Evolutionary conservation across 345 rosid genomes (phyloP).

Genomic region (Laguncularia racemosa): DNA sequence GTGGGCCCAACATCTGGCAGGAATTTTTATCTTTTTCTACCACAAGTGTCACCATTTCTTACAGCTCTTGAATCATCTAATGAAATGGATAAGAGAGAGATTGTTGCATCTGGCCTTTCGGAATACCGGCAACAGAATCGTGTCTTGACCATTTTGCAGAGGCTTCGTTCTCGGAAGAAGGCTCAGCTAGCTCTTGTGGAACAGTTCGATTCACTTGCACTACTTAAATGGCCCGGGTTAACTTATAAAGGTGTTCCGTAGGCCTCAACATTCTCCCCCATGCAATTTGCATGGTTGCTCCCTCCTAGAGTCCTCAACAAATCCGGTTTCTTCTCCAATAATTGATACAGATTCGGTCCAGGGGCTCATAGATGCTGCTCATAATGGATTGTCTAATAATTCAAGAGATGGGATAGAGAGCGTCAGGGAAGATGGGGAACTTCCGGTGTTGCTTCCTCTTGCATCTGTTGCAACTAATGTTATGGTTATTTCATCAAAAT

Average conservation of each 20-base stretch:
- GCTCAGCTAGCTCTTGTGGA: conserved; percentile 73
- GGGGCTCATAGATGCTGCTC: conserved; percentile 52
- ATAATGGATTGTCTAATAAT: conserved; percentile 41
- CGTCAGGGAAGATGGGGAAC: conserved; percentile 88
- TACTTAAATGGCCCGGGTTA: conserved; percentile 71
- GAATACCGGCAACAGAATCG: conserved; percentile 63
- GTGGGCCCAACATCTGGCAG: conserved; percentile 95
- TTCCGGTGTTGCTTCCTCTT: conserved; percentile 62
- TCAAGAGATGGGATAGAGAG: conserved; percentile 61
- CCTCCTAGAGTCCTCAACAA: conserved; percentile 32
- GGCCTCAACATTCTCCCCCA: conserved; percentile 54
- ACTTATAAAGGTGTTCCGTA: conserved; percentile 65
- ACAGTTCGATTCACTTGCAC: conserved; percentile 75
- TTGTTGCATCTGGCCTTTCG: conserved; percentile 45
- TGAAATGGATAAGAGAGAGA: conserved; percentile 45
- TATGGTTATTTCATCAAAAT: conserved; percentile 32
- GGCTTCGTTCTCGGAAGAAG: conserved; percentile 61
- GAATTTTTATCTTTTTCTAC: conserved; percentile 86
- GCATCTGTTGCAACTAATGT: conserved; percentile 33
- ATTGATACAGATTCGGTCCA: conserved; percentile 32
- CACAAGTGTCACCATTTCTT: conserved; percentile 72
- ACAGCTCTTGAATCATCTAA: conserved; percentile 29
- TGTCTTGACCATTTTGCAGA: conserved; percentile 63
- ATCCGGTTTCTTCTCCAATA: conserved; percentile 30
- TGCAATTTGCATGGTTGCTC: conserved; percentile 79